Conservation (phyloP, 805 yeast species). For the Zygosaccharomyces bailii region DNA sequence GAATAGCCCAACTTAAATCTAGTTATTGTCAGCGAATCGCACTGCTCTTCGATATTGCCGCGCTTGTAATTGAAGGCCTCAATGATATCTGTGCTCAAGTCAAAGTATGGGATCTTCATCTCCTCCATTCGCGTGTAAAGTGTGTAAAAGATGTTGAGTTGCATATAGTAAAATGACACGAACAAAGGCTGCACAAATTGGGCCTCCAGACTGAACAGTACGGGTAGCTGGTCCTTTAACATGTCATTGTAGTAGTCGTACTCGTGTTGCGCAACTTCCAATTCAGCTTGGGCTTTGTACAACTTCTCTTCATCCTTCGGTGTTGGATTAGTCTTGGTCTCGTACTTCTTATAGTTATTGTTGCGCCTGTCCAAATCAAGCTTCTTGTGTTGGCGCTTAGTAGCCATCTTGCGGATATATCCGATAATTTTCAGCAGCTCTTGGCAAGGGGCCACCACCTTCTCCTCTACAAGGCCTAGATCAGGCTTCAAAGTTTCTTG, state of each 20-base stretch:
- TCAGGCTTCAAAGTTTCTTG: slow-evolving; percentile 89
- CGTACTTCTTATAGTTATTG: slow-evolving; percentile 64
- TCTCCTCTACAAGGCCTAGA: slow-evolving; percentile 82
- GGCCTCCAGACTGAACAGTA: slow-evolving; percentile 81
- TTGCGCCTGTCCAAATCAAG: slow-evolving; percentile 87
- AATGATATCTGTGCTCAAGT: slow-evolving; percentile 75
- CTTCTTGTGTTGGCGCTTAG: slow-evolving; percentile 93
- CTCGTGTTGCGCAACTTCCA: slow-evolving; percentile 90
- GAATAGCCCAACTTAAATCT: slow-evolving; percentile 90
- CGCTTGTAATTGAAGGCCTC: slow-evolving; percentile 77
- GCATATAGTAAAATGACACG: slow-evolving; percentile 95
- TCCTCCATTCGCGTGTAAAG: slow-evolving; percentile 88
- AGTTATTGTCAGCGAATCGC: slow-evolving; percentile 86
- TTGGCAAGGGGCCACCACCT: slow-evolving; percentile 88
- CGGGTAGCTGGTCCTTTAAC: slow-evolving; percentile 86
- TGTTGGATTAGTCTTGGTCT: slow-evolving; percentile 76
- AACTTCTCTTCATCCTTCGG: slow-evolving; percentile 88
- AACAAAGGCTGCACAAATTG: slow-evolving; percentile 92
- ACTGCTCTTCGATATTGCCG: slow-evolving; percentile 85
- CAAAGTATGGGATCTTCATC: slow-evolving; percentile 95
- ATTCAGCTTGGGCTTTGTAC: slow-evolving; percentile 85
- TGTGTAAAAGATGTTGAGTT: slow-evolving; percentile 92
- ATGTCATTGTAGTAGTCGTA: slow-evolving; percentile 93
- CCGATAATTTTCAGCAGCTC: slow-evolving; percentile 81
- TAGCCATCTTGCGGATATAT: slow-evolving; percentile 85